Evolutionary conservation across 2,329 filamentous ascomycete genomes (phyloP).

Genomic region (Monilinia laxa): DNA sequence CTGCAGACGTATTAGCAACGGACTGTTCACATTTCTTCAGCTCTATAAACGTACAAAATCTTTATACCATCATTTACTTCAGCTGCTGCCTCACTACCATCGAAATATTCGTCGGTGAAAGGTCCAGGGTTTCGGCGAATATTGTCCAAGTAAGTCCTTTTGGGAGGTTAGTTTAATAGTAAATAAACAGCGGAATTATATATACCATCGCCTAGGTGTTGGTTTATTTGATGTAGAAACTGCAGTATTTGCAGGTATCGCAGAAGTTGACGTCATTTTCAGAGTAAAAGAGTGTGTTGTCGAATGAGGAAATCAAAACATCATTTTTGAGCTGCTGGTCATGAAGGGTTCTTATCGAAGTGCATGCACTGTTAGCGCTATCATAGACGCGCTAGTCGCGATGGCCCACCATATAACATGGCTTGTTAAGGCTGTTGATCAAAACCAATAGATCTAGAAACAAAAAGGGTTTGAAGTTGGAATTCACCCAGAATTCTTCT

Average conservation of each 20-base stretch:
- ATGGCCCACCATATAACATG: neutral
- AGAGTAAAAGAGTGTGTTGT: neutral
- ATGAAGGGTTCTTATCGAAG: constrained; percentile 26
- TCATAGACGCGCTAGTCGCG: constrained; percentile 22
- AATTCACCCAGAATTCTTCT: neutral
- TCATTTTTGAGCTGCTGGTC: neutral
- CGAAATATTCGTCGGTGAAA: constrained; percentile 65
- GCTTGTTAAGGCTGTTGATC: neutral
- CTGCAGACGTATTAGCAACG: constrained; percentile 28
- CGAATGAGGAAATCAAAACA: neutral
- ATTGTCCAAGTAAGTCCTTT: constrained; percentile 81
- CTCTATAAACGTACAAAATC: constrained; percentile 57
- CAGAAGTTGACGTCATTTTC: neutral
- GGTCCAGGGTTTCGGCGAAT: constrained; percentile 76
- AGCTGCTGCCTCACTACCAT: constrained; percentile 51
- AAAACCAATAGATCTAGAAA: neutral
- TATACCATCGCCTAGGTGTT: constrained; percentile 32
- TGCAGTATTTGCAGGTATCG: neutral
- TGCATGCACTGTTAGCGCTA: constrained; percentile 26
- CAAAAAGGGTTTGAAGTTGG: neutral
- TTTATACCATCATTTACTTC: constrained; percentile 67
- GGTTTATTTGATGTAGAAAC: neutral
- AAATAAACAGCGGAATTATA: neutral
- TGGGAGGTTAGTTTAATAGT: constrained; percentile 6
- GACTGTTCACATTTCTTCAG: constrained; percentile 25